Percentiles rank a stretch among this genome's conserved stretches.
These are phyloP conservation scores for Debaryomyces tyrocola DNA, from an alignment of 805 yeast genomes.

Conservation along the genomic window DNA sequence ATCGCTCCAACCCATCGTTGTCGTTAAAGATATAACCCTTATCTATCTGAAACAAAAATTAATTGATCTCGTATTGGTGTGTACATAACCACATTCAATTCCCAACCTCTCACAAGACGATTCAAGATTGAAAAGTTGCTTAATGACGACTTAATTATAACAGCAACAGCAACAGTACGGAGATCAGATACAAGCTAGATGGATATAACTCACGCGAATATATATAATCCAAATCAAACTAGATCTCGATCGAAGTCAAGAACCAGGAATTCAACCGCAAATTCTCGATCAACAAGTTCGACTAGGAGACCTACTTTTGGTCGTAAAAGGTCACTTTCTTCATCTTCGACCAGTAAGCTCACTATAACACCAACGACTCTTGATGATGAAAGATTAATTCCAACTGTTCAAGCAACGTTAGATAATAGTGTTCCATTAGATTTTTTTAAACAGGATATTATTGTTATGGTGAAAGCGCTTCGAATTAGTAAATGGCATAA, in stretches of 20 bases:
- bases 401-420: conserved; percentile 57
- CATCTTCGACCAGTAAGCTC: conserved; percentile 30
- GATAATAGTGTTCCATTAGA: conserved; percentile 81
- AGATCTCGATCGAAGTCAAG: conserved; percentile 40
- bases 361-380: conserved; percentile 26
- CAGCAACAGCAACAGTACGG: no score
- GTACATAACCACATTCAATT: background rate
- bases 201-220: conserved; percentile 11
- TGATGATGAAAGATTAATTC: conserved; percentile 35
- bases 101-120: no score
- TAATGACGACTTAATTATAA: no score
- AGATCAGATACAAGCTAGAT: no score
- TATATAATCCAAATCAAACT: conserved; percentile 11
- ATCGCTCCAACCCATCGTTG: background rate
- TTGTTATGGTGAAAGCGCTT: conserved; percentile 61
- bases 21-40: background rate
- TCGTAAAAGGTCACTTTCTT: conserved; percentile 34
- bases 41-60: background rate
- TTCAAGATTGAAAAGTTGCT: no score
- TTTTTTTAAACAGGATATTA: conserved; percentile 79
- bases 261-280: conserved; percentile 32
- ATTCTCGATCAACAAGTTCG: conserved; percentile 33
- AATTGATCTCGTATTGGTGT: background rate
- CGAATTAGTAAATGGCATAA: conserved; percentile 79
- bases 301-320: conserved; percentile 36